Evolutionary conservation across 805 yeast species (phyloP).

Genomic region (Metschnikowia rubicola): DNA sequence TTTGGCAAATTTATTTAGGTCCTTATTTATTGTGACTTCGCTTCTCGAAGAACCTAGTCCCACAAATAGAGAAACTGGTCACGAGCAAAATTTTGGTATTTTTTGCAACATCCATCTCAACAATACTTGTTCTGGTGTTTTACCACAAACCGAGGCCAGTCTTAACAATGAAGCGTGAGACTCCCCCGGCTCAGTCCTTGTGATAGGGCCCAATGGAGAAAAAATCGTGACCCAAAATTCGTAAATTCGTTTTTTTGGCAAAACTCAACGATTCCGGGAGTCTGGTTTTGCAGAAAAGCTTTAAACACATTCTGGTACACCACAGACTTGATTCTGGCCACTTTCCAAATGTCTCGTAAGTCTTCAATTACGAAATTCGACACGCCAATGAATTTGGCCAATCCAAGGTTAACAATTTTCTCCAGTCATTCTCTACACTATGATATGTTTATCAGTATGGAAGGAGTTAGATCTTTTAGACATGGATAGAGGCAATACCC

Average conservation of each 20-base stretch:
- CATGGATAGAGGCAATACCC: constrained; percentile 24
- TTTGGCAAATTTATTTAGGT: no score
- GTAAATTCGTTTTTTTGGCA: constrained; percentile 23
- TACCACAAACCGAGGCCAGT: constrained; percentile 35
- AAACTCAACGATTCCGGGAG: constrained; percentile 30
- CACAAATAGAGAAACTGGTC: constrained; percentile 37
- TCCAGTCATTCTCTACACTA: constrained; percentile 52
- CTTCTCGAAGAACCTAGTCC: no score
- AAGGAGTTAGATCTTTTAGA: no score
- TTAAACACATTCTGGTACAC: constrained; percentile 30
- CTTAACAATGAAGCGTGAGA: constrained; percentile 22
- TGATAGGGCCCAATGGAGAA: constrained; percentile 25
- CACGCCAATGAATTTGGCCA: constrained; percentile 56
- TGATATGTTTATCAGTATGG: constrained; percentile 18
- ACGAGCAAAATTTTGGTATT: constrained; percentile 37
- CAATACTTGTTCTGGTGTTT: constrained; percentile 38
- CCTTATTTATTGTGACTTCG: no score
- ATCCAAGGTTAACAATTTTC: constrained; percentile 47
- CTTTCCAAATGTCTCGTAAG: constrained; percentile 39
- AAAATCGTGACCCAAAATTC: constrained; percentile 25
- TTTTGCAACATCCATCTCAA: constrained; percentile 43
- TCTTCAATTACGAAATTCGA: constrained; percentile 53
- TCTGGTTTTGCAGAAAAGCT: constrained; percentile 30
- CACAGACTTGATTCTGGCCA: constrained; percentile 21
- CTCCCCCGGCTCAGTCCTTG: constrained; percentile 18